Conservation (phyloP, 1,139 yeast species). For the Candida sp. region DNA sequence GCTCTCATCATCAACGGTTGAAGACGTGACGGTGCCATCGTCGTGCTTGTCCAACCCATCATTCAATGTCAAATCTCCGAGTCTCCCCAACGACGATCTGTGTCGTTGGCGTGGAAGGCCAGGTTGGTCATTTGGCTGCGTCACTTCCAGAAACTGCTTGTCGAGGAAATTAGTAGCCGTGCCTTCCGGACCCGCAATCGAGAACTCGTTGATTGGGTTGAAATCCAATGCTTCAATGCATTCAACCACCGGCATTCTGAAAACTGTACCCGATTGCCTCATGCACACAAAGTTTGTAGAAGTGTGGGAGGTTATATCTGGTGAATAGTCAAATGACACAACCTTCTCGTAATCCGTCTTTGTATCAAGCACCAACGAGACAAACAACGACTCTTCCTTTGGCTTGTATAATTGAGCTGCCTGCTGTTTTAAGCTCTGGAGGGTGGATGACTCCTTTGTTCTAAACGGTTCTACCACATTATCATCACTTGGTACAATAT, state of each 20-base stretch:
- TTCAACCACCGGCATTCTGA: constrained; percentile 77
- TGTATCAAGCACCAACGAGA: constrained; percentile 75
- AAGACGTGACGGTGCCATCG: constrained; percentile 25
- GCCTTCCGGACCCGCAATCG: constrained; percentile 70
- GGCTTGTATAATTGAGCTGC: constrained; percentile 40
- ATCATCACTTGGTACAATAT: constrained; percentile 51
- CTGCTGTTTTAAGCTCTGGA: constrained; percentile 38
- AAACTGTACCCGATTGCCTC: constrained; percentile 89
- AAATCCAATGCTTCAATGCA: constrained; percentile 67
- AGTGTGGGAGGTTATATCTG: constrained; percentile 49
- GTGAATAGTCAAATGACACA: constrained; percentile 82
- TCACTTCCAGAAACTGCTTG: constrained; percentile 6
- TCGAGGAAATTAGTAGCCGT: constrained; percentile 45
- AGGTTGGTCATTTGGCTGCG: constrained; percentile 6
- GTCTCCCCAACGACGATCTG: constrained; percentile 12
- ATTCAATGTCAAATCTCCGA: constrained; percentile 22
- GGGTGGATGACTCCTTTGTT: constrained; percentile 10
- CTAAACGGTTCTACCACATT: constrained; percentile 1
- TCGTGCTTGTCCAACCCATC: constrained; percentile 28
- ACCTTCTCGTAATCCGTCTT: constrained; percentile 82
- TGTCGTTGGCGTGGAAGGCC: constrained; percentile 11
- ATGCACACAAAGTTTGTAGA: constrained; percentile 75
- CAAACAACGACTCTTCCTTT: constrained; percentile 64
- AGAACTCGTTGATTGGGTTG: constrained; percentile 73
- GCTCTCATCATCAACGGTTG: constrained; percentile 36